Evolutionary conservation across 2,329 filamentous ascomycete species (phyloP).

Genomic region (Penicillium digitatum): DNA sequence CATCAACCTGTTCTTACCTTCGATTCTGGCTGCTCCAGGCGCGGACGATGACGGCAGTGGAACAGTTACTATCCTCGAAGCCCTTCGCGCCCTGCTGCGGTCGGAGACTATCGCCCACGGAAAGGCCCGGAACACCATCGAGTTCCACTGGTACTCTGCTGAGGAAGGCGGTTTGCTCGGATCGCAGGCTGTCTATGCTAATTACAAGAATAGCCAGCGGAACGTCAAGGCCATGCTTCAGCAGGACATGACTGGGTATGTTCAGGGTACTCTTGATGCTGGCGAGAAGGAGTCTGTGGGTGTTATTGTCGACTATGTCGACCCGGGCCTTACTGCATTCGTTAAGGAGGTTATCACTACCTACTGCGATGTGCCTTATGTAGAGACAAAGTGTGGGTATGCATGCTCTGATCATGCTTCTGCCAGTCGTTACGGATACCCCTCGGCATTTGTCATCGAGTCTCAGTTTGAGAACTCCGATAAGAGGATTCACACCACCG

Average conservation of each 20-base stretch:
- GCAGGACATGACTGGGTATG: constrained; percentile 95
- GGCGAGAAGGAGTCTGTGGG: constrained; percentile 81
- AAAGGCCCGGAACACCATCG: constrained; percentile 76
- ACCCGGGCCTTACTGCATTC: constrained; percentile 75
- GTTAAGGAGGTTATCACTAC: constrained; percentile 82
- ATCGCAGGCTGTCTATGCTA: constrained; percentile 81
- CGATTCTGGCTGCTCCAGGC: constrained; percentile 76
- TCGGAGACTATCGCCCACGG: constrained; percentile 67
- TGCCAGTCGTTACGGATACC: constrained; percentile 62
- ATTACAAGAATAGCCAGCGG: constrained; percentile 67
- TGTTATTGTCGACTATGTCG: constrained; percentile 88
- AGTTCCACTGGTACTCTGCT: constrained; percentile 95
- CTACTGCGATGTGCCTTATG: constrained; percentile 84
- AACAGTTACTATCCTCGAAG: constrained; percentile 91
- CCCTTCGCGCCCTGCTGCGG: constrained; percentile 73
- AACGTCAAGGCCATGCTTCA: constrained; percentile 95
- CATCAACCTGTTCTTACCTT: constrained; percentile 87
- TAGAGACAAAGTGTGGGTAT: constrained; percentile 85
- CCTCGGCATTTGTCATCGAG: constrained; percentile 63
- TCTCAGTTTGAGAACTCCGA: constrained; percentile 58
- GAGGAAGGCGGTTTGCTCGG: constrained; percentile 85
- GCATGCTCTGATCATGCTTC: constrained; percentile 71
- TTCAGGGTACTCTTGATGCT: constrained; percentile 75
- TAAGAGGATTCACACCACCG: constrained; percentile 68
- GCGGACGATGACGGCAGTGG: constrained; percentile 95